Base-by-base conservation (phyloP, 495 filamentous ascomycete species). In the Achaetomiella virescens region DNA sequence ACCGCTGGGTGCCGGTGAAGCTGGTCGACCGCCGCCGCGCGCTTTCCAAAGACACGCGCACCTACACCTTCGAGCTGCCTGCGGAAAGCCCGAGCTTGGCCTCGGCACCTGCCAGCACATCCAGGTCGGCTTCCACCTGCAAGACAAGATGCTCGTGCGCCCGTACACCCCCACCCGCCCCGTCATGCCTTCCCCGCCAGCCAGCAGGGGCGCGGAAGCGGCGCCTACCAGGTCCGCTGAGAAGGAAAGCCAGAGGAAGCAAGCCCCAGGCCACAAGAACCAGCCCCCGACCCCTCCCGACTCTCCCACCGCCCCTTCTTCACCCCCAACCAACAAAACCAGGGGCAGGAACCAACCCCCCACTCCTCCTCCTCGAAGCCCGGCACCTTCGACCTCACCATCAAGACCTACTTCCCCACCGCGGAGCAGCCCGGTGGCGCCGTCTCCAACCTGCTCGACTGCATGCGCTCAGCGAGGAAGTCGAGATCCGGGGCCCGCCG, bases 401-500 rank as follows among this genome's bases (percentile, higher is more conserved):
- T 54, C 1, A 58, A 58, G 22, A 58, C 49, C 36, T 58, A 58
- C 22, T 58, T 58, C 42, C 55, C 55, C 0, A 46, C 41, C 17
- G 4, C 11, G 8, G 15, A n/a, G n/a, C 55, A 58, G 12, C 55
- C 55, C 11, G 55, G 55, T 29, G 55, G 55, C 20, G 48, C 55
- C 40, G 7, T 58, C 17, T 53, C 50, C 38, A 61, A 69, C 31
- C 78, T 81, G 46, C 71, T 82, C 12, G 65, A 67, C 22, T 62
- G 67, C 24, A 66, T 82, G 24, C 33, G 2, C 49, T 76, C 11
- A 73, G 74, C 41, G 72, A 75, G 29, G 55, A 68, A 35, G 72
- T 79, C 22, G 63, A 73, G 21, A 72, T 79, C 49, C 73, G 76
- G 22, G 78, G 78, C 0, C 77, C 78, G 17, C 78, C 77, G 47